These are phyloP conservation scores for Mercurialis annua DNA, from an alignment of 345 rosid genomes.

Conservation along the genomic window DNA sequence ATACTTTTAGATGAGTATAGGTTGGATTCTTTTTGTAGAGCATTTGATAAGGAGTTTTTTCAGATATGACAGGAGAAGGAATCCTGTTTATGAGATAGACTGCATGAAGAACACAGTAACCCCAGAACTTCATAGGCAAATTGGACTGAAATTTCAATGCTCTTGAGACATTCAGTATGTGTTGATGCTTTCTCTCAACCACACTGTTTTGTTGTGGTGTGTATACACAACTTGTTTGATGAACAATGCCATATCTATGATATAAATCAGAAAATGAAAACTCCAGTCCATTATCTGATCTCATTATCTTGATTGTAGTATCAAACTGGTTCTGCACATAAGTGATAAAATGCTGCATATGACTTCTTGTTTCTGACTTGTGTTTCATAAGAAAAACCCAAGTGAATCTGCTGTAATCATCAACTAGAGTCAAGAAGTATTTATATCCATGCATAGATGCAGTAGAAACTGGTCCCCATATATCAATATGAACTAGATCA, in stretches of 20 bases:
- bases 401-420: too few relatives aligned
- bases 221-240: not conserved
- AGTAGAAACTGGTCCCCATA: too few relatives aligned
- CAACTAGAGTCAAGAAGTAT: too few relatives aligned
- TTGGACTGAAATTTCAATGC: not conserved
- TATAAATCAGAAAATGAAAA: too few relatives aligned
- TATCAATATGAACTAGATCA: too few relatives aligned
- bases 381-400: too few relatives aligned
- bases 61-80: not conserved
- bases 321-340: too few relatives aligned
- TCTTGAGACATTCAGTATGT: not conserved
- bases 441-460: too few relatives aligned
- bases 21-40: not conserved
- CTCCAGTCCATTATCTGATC: conserved; percentile 12
- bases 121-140: not conserved
- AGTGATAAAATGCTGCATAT: too few relatives aligned
- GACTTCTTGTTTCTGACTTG: too few relatives aligned
- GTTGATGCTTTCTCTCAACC: not conserved
- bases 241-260: not conserved
- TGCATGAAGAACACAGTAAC: not conserved
- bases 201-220: conserved; percentile 15
- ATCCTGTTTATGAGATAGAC: not conserved
- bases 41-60: not conserved
- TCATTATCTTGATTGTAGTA: not conserved
- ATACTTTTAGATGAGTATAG: not conserved